Conservation (phyloP, 73 alveolate species). For the Blepharisma stoltei region DNA sequence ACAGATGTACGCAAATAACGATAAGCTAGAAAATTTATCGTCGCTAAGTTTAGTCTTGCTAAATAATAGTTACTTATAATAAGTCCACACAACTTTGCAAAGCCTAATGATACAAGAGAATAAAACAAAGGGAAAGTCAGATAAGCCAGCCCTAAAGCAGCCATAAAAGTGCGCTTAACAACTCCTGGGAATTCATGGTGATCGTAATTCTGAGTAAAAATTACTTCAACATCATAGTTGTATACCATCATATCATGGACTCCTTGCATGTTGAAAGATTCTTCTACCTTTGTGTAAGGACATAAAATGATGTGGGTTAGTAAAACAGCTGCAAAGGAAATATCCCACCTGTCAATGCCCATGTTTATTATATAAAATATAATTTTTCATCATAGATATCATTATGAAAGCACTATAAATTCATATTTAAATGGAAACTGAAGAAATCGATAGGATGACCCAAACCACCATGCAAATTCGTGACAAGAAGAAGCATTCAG, state of each 20-base stretch:
- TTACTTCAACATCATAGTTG: not conserved
- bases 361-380: no score
- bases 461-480: no score
- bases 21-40: not conserved
- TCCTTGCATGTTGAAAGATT: not conserved
- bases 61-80: not conserved
- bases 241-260: not conserved
- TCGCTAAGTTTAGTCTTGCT: not conserved
- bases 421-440: no score
- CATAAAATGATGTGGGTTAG: not conserved
- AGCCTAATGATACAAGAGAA: not conserved
- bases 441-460: no score
- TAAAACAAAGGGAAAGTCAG: not conserved
- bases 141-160: not conserved
- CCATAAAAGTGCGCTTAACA: not conserved
- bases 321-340: no score
- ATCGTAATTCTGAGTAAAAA: not conserved
- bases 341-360: no score
- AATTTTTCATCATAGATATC: no score
- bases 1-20: not conserved
- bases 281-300: constrained; percentile 10
- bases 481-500: not conserved
- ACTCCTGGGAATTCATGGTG: constrained; percentile 1
- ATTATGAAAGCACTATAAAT: no score
- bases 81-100: constrained; percentile 2